Percentiles rank a stretch among this genome's conserved stretches.
Evolutionary conservation across 192 early-diverging fungal species (phyloP).

Genomic region (Dissophora globulifera): DNA sequence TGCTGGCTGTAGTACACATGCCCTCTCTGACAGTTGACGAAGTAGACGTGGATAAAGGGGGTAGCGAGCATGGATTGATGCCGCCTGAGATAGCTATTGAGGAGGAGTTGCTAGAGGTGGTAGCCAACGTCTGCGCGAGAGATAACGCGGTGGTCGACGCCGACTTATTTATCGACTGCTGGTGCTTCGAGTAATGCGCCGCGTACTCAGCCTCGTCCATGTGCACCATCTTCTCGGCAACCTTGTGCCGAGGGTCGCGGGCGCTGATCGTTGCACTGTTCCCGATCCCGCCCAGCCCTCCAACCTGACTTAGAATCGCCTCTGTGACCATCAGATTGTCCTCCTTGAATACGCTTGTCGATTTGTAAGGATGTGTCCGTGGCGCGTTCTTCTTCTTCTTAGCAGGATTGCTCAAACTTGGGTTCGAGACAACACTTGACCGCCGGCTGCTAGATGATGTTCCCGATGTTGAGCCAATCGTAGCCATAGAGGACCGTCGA

Average conservation of each 20-base stretch:
- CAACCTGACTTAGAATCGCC: slow-evolving; percentile 42
- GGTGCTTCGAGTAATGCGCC: slow-evolving; percentile 40
- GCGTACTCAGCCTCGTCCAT: slow-evolving; percentile 50
- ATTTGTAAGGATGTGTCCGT: slow-evolving; percentile 47
- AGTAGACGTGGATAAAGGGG: slow-evolving; percentile 31
- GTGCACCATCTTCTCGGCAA: slow-evolving; percentile 42
- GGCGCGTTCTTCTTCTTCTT: slow-evolving; percentile 46
- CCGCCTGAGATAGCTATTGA: not conserved
- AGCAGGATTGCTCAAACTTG: slow-evolving; percentile 33
- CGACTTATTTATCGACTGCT: slow-evolving; percentile 41
- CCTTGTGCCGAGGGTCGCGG: slow-evolving; percentile 43
- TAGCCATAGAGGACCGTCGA: slow-evolving; percentile 22
- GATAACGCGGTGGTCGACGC: slow-evolving; percentile 2
- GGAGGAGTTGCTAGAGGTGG: too few species aligned
- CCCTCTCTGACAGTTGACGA: slow-evolving; percentile 19
- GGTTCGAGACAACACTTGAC: slow-evolving; percentile 10
- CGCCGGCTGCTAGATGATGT: slow-evolving; percentile 13
- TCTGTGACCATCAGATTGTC: slow-evolving; percentile 48
- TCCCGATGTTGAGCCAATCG: slow-evolving; percentile 12
- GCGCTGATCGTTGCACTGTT: slow-evolving; percentile 21
- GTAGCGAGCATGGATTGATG: slow-evolving; percentile 1
- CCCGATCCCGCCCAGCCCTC: slow-evolving; percentile 39
- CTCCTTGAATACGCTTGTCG: slow-evolving; percentile 42
- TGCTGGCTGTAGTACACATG: too few species aligned
- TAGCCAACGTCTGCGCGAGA: slow-evolving; percentile 23